These are phyloP conservation scores for Aphanomyces euteiches DNA, from an alignment of 352 stramenopile genomes.

Conservation along the genomic window DNA sequence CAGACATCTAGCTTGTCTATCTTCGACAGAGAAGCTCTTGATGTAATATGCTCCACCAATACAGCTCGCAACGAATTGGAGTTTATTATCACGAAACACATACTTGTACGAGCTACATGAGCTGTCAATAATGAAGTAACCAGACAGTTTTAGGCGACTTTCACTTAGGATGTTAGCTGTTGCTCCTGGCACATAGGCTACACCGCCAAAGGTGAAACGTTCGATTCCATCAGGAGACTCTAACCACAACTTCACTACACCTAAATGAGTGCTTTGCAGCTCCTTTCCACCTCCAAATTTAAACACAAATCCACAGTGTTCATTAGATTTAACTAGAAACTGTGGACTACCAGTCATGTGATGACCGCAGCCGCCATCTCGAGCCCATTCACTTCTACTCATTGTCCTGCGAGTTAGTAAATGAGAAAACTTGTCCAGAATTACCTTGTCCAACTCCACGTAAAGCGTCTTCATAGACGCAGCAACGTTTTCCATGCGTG, in stretches of 20 bases:
- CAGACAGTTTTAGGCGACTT: not conserved
- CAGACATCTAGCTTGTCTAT: not conserved
- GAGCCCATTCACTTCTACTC: constrained; percentile 1
- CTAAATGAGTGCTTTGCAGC: not conserved
- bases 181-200: not conserved
- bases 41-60: not conserved
- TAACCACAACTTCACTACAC: not conserved
- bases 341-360: not conserved
- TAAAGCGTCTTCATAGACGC: no score
- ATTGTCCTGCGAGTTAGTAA: not conserved
- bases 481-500: not conserved
- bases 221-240: not conserved
- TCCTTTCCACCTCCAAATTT: not conserved
- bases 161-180: constrained; percentile 6
- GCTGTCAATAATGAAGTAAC: not conserved
- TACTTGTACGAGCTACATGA: not conserved
- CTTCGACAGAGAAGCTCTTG: not conserved
- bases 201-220: not conserved
- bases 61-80: not conserved
- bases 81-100: not conserved
- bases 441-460: not conserved
- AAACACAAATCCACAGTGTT: not conserved
- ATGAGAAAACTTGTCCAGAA: not conserved
- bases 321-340: not conserved
- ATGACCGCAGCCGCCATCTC: not conserved